A percentile compares a stretch with the other conserved stretches of the same genome.
Evolutionary conservation across 2,329 filamentous ascomycete species (phyloP).

Genomic region (Aspergillus bombycis): DNA sequence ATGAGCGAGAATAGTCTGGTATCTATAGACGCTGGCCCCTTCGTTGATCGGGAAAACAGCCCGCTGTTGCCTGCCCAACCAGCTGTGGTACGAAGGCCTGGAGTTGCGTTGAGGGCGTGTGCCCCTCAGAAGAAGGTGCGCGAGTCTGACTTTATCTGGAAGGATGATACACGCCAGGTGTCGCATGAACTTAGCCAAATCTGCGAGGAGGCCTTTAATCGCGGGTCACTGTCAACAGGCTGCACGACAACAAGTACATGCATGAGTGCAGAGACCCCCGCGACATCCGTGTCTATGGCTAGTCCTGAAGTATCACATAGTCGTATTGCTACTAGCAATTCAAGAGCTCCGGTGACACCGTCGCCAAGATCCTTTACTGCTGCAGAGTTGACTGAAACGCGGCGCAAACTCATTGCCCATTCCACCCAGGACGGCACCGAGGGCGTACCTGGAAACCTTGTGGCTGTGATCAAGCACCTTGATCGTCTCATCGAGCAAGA

Average conservation of each 20-base stretch:
- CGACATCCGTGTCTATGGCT: slow-evolving; percentile 47
- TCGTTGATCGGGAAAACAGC: slow-evolving; percentile 36
- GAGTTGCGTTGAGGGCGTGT: slow-evolving; percentile 31
- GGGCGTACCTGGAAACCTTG: slow-evolving; percentile 55
- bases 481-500: slow-evolving; percentile 58
- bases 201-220: slow-evolving; percentile 90
- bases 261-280: slow-evolving; percentile 55
- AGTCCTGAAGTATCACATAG: slow-evolving; percentile 31
- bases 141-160: slow-evolving; percentile 57
- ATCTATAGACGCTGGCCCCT: slow-evolving; percentile 20
- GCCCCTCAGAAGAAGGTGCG: slow-evolving; percentile 47
- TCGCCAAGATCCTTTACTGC: slow-evolving; percentile 57
- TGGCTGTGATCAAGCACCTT: slow-evolving; percentile 63
- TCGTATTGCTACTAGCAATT: slow-evolving; percentile 19
- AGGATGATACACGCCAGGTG: slow-evolving; percentile 80
- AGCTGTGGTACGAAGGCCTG: slow-evolving; percentile 38
- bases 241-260: slow-evolving; percentile 49
- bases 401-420: slow-evolving; percentile 59
- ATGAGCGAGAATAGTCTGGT: slow-evolving; percentile 30
- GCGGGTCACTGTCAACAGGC: slow-evolving; percentile 59
- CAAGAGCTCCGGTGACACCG: slow-evolving; percentile 42
- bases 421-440: slow-evolving; percentile 48
- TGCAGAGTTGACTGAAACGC: slow-evolving; percentile 61
- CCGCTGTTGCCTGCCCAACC: slow-evolving; percentile 45
- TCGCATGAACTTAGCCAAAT: slow-evolving; percentile 85